Evolutionary conservation across 2,329 filamentous ascomycete species (phyloP).

Genomic region (Colletotrichum orchidophilum): DNA sequence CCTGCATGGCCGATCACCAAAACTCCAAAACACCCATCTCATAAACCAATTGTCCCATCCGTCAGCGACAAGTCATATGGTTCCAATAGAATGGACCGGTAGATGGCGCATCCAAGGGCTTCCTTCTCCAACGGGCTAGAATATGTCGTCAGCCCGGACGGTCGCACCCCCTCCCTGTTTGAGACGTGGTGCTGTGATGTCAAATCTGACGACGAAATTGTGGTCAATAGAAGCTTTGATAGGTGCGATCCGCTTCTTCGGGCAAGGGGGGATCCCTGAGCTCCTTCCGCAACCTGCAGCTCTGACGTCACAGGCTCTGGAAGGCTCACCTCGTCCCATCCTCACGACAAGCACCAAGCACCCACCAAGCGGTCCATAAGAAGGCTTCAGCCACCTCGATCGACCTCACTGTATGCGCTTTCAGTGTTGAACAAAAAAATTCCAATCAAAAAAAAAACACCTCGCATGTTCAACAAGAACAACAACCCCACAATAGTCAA

Average conservation of each 20-base stretch:
- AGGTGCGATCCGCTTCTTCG: constrained; percentile 15
- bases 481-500: not conserved
- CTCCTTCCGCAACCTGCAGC: not conserved
- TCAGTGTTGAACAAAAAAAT: too few species aligned
- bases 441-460: not conserved
- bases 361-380: not conserved
- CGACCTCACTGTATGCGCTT: too few species aligned
- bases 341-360: not conserved
- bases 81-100: too few species aligned
- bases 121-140: not conserved
- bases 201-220: constrained; percentile 4
- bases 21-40: not conserved
- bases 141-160: constrained; percentile 8
- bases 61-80: not conserved
- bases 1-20: not conserved
- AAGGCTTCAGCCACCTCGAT: not conserved
- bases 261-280: not conserved
- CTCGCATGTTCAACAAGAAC: not conserved
- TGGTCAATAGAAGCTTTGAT: constrained; percentile 11
- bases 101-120: not conserved
- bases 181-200: constrained; percentile 18
- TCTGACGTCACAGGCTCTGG: constrained; percentile 19
- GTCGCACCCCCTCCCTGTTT: not conserved
- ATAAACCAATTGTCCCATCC: not conserved
- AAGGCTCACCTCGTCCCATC: not conserved